These are phyloP conservation scores for Chalara sp. DNA, from an alignment of 2,329 filamentous ascomycete species.

Conservation along the genomic window DNA sequence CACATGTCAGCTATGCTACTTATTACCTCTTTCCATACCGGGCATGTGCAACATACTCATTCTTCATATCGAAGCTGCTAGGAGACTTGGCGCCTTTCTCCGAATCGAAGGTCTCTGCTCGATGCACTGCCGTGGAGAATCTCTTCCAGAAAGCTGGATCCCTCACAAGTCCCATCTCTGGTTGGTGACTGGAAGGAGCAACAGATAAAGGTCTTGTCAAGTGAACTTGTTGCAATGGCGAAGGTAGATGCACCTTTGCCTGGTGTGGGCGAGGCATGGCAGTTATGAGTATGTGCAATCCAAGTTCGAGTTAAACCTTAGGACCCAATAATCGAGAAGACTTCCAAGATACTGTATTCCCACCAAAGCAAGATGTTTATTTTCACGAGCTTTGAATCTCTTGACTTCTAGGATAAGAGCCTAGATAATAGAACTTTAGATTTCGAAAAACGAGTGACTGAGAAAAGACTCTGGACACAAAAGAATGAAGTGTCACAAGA, in stretches of 20 bases:
- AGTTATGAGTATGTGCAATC: not conserved
- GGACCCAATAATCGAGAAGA: too few relatives aligned
- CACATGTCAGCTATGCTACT: not conserved
- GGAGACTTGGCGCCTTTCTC: constrained; percentile 13
- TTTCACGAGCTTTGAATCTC: too few relatives aligned
- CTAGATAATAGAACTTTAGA: too few relatives aligned
- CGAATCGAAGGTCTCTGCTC: constrained; percentile 18
- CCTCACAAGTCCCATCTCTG: constrained; percentile 20
- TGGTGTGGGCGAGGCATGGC: constrained; percentile 12
- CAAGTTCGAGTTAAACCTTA: too few relatives aligned
- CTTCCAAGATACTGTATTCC: too few relatives aligned
- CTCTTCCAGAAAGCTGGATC: constrained; percentile 29
- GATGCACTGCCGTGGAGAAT: constrained; percentile 25
- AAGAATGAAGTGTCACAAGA: too few relatives aligned
- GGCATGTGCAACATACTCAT: constrained; percentile 3
- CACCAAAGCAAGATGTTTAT: too few relatives aligned
- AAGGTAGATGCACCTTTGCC: constrained; percentile 18
- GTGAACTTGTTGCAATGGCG: constrained; percentile 26
- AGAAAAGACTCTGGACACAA: too few relatives aligned
- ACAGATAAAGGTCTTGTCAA: constrained; percentile 16
- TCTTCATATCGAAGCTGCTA: constrained; percentile 12
- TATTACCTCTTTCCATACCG: not conserved
- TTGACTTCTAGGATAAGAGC: too few relatives aligned
- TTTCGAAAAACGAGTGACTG: too few relatives aligned
- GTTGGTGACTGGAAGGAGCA: not conserved